Evolutionary conservation across 192 early-diverging fungal genomes (phyloP).

Genomic region (Coemansia sp.): DNA sequence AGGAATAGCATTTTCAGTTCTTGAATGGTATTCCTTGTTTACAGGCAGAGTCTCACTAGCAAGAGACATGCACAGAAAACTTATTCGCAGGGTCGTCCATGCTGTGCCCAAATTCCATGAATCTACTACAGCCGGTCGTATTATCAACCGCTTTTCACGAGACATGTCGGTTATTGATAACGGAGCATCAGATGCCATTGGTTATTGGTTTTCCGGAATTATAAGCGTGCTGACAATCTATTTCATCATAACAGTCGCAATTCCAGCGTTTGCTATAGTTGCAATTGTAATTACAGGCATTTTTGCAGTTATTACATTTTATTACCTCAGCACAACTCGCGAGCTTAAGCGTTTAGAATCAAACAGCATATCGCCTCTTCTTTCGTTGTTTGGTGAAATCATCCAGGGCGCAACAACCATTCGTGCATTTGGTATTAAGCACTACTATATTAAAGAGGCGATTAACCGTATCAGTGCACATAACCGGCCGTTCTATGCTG

Average conservation of each 20-base stretch:
- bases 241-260: constrained; percentile 64
- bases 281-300: constrained; percentile 58
- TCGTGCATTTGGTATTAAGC: too few species aligned
- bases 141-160: constrained; percentile 85
- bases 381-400: constrained; percentile 81
- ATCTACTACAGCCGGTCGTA: constrained; percentile 79
- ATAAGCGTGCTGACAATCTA: constrained; percentile 61
- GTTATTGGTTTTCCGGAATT: constrained; percentile 57
- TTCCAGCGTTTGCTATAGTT: constrained; percentile 74
- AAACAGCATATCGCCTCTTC: constrained; percentile 67
- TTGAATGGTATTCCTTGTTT: constrained; percentile 15
- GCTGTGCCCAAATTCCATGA: constrained; percentile 87
- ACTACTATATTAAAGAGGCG: too few species aligned
- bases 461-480: constrained; percentile 64
- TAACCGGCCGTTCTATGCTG: constrained; percentile 81
- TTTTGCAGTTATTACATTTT: constrained; percentile 64
- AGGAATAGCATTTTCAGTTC: constrained; percentile 42
- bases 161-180: constrained; percentile 86
- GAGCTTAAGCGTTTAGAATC: constrained; percentile 74
- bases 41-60: constrained; percentile 56
- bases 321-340: constrained; percentile 77
- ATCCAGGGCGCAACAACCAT: constrained; percentile 59
- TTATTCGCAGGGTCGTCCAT: constrained; percentile 61
- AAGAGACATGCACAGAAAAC: constrained; percentile 55
- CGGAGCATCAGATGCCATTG: constrained; percentile 53